phyloP scores from a whole-genome alignment of 2,329 filamentous ascomycete genomes.

The Trichoderma cornu-damae region DNA sequence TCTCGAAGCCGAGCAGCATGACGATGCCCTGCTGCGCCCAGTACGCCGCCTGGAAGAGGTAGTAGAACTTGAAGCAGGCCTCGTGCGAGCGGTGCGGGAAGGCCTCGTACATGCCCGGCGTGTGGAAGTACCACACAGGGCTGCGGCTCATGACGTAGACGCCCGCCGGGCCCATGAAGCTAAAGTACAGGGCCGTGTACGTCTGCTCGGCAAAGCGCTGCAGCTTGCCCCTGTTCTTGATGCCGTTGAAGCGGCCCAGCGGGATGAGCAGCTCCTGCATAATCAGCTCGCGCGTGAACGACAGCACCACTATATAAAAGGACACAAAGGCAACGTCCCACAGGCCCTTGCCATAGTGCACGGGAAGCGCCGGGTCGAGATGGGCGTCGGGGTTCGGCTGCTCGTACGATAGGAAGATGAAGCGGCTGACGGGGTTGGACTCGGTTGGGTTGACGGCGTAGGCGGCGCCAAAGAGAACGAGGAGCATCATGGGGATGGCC shows the following conservation, averaged over 20 bases:
- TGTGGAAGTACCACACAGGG: conserved; percentile 92
- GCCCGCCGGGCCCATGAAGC: conserved; percentile 71
- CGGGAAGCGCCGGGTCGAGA: conserved; percentile 33
- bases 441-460: conserved; percentile 71
- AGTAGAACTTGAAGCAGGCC: conserved; percentile 83
- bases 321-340: conserved; percentile 79
- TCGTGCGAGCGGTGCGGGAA: conserved; percentile 80
- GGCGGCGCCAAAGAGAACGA: conserved; percentile 55
- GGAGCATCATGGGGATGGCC: conserved; percentile 60
- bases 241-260: conserved; percentile 61
- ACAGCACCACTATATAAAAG: conserved; percentile 83
- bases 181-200: conserved; percentile 89
- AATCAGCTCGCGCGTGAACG: conserved; percentile 88
- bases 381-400: conserved; percentile 18
- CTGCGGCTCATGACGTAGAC: conserved; percentile 84
- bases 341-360: conserved; percentile 78
- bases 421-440: conserved; percentile 70
- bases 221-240: conserved; percentile 67
- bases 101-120: conserved; percentile 75
- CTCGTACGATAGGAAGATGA: conserved; percentile 84
- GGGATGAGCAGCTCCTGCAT: conserved; percentile 85
- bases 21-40: conserved; percentile 93
- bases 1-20: conserved; percentile 76
- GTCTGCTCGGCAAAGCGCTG: conserved; percentile 90
- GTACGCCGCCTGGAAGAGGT: conserved; percentile 85